Conservation (phyloP, 1,284 basidiomycete genomes). For the Cutaneotrichosporon curvatum region DNA sequence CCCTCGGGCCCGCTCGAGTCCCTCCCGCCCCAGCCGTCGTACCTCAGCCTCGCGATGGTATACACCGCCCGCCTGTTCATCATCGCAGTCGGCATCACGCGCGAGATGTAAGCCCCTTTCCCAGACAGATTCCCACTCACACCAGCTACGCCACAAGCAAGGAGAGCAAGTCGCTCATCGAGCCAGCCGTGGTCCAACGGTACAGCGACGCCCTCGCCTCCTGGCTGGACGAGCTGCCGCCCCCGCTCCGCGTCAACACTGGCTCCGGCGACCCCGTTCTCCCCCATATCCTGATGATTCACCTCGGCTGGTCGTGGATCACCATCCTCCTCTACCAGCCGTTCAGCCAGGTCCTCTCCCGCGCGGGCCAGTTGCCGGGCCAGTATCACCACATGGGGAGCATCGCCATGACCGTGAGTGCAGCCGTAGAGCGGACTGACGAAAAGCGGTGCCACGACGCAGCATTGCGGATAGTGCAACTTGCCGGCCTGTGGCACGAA, state of each 20-base stretch:
- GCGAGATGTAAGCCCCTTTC: constrained; percentile 6
- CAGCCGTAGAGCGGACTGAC: background rate
- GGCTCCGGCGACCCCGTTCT: constrained; percentile 50
- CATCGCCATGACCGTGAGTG: constrained; percentile 11
- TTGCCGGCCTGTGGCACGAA: constrained; percentile 54
- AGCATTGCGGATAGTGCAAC: constrained; percentile 57
- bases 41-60: constrained; percentile 10
- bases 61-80: constrained; percentile 8
- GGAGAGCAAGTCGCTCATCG: constrained; percentile 8
- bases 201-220: constrained; percentile 50
- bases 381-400: constrained; percentile 3
- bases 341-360: constrained; percentile 36
- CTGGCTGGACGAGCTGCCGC: constrained; percentile 55
- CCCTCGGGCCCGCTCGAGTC: constrained; percentile 4
- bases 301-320: constrained; percentile 59
- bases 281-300: constrained; percentile 59
- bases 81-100: constrained; percentile 7
- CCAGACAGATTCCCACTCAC: too few relatives aligned
- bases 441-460: constrained; percentile 56
- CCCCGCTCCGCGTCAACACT: constrained; percentile 50
- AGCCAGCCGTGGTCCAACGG: constrained; percentile 4
- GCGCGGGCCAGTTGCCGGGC: background rate
- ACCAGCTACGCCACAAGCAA: constrained; percentile 1
- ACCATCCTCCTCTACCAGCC: constrained; percentile 60
- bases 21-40: constrained; percentile 5